phyloP scores from a whole-genome alignment of 2,329 filamentous ascomycete genomes.

The Ceratocystis cacaofunesta region DNA sequence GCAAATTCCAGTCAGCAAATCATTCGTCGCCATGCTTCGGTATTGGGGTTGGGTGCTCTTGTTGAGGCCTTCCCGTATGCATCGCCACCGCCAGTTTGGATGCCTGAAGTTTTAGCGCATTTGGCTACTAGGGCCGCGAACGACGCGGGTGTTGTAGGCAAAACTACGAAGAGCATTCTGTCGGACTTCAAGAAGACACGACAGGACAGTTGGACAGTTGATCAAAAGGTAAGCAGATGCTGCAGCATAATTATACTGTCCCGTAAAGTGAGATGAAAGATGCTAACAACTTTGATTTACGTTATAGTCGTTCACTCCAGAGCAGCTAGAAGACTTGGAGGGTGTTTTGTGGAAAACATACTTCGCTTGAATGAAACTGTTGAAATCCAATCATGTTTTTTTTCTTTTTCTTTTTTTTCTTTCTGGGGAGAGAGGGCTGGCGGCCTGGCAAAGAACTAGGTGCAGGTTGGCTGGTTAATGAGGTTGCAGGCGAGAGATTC shows the following conservation, averaged over 20 bases:
- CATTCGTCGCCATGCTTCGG: constrained; percentile 72
- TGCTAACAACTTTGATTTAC: constrained; percentile 19
- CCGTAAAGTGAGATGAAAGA: background rate
- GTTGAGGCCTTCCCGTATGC: constrained; percentile 94
- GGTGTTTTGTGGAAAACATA: constrained; percentile 99
- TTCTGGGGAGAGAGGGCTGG: constrained; percentile 8
- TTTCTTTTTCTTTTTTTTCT: background rate
- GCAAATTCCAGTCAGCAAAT: constrained; percentile 62
- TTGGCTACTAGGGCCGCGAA: constrained; percentile 73
- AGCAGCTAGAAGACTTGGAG: constrained; percentile 88
- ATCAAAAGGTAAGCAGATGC: constrained; percentile 66
- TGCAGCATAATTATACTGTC: background rate
- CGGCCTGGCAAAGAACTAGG: constrained; percentile 16
- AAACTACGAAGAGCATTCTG: constrained; percentile 84
- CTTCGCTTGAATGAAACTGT: constrained; percentile 50
- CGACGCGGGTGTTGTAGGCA: constrained; percentile 83
- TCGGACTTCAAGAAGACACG: constrained; percentile 99
- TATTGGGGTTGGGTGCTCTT: constrained; percentile 76
- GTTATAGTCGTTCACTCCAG: constrained; percentile 61
- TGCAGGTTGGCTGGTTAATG: constrained; percentile 5
- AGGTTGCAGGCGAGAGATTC: background rate
- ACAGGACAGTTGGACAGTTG: constrained; percentile 95
- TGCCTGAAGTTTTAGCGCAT: constrained; percentile 80
- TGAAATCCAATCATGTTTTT: background rate
- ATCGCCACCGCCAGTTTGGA: constrained; percentile 81